Conservation (phyloP, 2,329 filamentous ascomycete genomes). For the Talaromyces sp. region DNA sequence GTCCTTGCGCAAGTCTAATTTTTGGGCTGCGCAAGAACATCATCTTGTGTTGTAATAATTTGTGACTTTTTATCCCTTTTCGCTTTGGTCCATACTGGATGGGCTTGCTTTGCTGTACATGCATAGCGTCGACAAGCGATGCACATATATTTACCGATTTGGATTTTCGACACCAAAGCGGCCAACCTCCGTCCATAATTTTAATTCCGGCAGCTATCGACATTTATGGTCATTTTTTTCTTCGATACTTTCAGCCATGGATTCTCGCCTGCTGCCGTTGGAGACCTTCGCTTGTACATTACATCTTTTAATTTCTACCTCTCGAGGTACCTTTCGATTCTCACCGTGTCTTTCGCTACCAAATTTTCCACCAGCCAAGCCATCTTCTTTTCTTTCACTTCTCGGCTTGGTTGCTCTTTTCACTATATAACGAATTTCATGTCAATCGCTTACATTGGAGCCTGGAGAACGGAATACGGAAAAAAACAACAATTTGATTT, state of each 20-base stretch:
- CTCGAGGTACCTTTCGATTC: slow-evolving; percentile 19
- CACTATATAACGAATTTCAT: slow-evolving; percentile 28
- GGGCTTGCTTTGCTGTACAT: slow-evolving; percentile 30
- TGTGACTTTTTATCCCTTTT: slow-evolving; percentile 8
- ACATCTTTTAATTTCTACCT: slow-evolving; percentile 13
- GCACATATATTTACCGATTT: slow-evolving; percentile 12
- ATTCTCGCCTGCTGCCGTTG: slow-evolving; percentile 15
- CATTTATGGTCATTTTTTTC: slow-evolving; percentile 10
- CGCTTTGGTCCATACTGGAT: slow-evolving; percentile 7
- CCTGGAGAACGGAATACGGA: slow-evolving; percentile 22
- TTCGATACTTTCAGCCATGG: slow-evolving; percentile 1
- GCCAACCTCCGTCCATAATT: slow-evolving; percentile 31
- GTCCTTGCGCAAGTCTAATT: slow-evolving; percentile 23
- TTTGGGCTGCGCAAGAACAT: not conserved
- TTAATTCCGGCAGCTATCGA: slow-evolving; percentile 30
- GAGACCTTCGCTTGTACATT: slow-evolving; percentile 36
- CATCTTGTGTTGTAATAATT: slow-evolving; percentile 13
- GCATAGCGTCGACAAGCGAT: slow-evolving; percentile 22
- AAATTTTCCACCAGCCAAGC: slow-evolving; percentile 25
- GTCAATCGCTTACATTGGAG: slow-evolving; percentile 36
- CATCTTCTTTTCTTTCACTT: slow-evolving; percentile 14
- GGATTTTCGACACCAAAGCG: slow-evolving; percentile 8
- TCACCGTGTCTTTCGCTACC: slow-evolving; percentile 26
- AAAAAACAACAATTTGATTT: slow-evolving; percentile 25
- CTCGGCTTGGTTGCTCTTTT: slow-evolving; percentile 13